Conservation (phyloP, 352 stramenopile genomes). For the Ophiocytium majus region DNA sequence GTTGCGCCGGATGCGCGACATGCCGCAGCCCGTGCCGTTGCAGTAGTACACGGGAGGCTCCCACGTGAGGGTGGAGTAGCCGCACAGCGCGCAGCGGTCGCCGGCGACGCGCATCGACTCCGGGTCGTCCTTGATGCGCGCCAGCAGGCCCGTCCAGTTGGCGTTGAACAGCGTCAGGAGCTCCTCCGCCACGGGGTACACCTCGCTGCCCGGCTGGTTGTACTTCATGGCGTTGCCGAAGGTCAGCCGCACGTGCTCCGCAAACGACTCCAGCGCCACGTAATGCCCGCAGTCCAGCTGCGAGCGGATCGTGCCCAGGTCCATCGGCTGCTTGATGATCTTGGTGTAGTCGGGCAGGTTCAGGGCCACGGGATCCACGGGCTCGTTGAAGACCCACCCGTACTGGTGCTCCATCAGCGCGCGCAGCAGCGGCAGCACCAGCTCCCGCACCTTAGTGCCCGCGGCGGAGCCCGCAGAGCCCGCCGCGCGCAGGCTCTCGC, state of each 20-base stretch:
- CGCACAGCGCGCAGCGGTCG: conserved; percentile 92
- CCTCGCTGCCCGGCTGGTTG: conserved; percentile 75
- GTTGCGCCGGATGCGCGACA: conserved; percentile 89
- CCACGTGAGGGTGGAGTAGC: conserved; percentile 94
- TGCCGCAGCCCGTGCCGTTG: conserved; percentile 83
- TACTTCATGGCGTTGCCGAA: conserved; percentile 88
- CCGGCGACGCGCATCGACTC: conserved; percentile 64
- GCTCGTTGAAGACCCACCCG: conserved; percentile 92
- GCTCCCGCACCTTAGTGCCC: background rate
- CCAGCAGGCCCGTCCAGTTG: background rate
- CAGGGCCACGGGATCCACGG: conserved; percentile 93
- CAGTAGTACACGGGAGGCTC: conserved; percentile 96
- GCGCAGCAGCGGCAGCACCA: conserved; percentile 4
- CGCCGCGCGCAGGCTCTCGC: conserved; percentile 30
- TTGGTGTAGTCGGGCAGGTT: conserved; percentile 94
- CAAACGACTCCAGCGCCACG: conserved; percentile 80
- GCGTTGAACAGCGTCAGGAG: conserved; percentile 38
- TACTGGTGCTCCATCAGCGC: conserved; percentile 65
- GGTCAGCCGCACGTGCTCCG: conserved; percentile 70
- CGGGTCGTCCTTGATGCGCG: background rate
- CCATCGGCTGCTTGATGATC: conserved; percentile 97
- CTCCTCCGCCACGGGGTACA: conserved; percentile 42
- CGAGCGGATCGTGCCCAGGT: conserved; percentile 87
- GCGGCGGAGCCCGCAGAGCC: conserved; percentile 1
- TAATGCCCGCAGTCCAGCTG: conserved; percentile 40